Conservation (phyloP, 1,139 yeast species). For the Trichomonascaceae sp. region DNA sequence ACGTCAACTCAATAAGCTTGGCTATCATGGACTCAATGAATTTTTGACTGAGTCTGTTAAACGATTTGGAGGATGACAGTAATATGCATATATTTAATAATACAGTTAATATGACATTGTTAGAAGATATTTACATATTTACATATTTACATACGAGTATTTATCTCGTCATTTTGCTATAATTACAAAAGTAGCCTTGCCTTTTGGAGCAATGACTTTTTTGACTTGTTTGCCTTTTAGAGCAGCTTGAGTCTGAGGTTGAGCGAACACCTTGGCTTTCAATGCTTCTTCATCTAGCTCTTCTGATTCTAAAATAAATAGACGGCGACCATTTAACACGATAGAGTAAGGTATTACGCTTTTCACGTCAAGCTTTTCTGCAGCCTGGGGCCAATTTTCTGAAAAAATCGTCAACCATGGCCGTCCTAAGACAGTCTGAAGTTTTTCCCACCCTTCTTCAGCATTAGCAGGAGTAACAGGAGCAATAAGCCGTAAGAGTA, state of each 20-base stretch:
- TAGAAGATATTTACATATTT: not conserved
- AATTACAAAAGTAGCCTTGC: slow-evolving; percentile 20
- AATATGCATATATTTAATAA: slow-evolving; percentile 1
- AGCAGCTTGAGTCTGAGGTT: slow-evolving; percentile 17
- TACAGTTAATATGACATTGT: not conserved
- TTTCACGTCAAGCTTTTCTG: not conserved
- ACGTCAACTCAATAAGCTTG: slow-evolving; percentile 4
- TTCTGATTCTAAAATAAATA: slow-evolving; percentile 38
- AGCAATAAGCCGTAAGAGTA: slow-evolving; percentile 52
- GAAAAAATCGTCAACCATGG: slow-evolving; percentile 50
- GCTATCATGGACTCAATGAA: slow-evolving; percentile 6
- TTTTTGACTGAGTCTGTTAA: not conserved
- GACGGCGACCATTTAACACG: slow-evolving; percentile 64
- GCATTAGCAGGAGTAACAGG: slow-evolving; percentile 78
- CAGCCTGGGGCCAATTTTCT: slow-evolving; percentile 27
- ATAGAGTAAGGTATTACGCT: slow-evolving; percentile 27
- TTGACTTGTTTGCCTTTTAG: slow-evolving; percentile 18
- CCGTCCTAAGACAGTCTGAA: slow-evolving; percentile 33
- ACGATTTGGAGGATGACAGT: not conserved
- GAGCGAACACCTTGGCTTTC: slow-evolving; percentile 16
- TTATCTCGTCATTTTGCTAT: slow-evolving; percentile 14
- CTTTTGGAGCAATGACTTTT: slow-evolving; percentile 21
- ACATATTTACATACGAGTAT: not conserved
- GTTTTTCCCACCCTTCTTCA: slow-evolving; percentile 73
- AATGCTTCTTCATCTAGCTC: slow-evolving; percentile 33